Evolutionary conservation across 768 basidiomycete species (phyloP), one percentile per base, ranked within the genome.

Genomic region (Mrakia gelida): DNA sequence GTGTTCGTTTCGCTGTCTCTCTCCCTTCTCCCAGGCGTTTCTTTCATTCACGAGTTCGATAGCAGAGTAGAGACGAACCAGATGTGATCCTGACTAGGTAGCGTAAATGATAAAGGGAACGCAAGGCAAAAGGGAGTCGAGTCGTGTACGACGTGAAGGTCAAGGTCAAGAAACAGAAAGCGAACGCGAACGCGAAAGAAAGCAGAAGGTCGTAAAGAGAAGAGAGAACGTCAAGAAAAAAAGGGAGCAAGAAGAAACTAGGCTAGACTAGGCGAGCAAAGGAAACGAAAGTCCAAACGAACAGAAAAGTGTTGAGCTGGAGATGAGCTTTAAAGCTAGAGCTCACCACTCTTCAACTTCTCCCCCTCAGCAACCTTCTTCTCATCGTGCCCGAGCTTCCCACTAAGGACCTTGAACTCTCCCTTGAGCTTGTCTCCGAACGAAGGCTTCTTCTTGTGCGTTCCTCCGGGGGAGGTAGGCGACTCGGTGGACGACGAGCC

Each of bases 311-410:
- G 41, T 28, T 5, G 41, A 41, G n/a, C n/a, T n/a, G n/a, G n/a
- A n/a, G n/a, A n/a, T n/a, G n/a, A n/a, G n/a, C n/a, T n/a, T n/a
- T n/a, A n/a, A n/a, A n/a, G n/a, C n/a, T n/a, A 34, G 10, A 34
- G n/a, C 38, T 70, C 67, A 6, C 67, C 67, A n/a, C 26, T 4
- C 41, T 70, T 70, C 38, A 70, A 43, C 38, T 15, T n/a, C 67
- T 70, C 67, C 13, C 67, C 67, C 67, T 70, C 67, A 0, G 34
- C 18, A 8, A 70, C 41, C 67, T 70, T 70, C 67, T 70, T 15
- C 67, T 70, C 67, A 8, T 70, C 67, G 30, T 56, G 52, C 11
- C n/a, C 43, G 2, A 72, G 13, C 52, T 49, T 52, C n/a, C 49
- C 52, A 13, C 11, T 30, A 3, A 72, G 28, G n/a, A 72, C 71